Evolutionary conservation across 148 eudicot genomes (phyloP), one percentile per base, ranked within the genome.

Genomic region (Chenopodium suecicum): DNA sequence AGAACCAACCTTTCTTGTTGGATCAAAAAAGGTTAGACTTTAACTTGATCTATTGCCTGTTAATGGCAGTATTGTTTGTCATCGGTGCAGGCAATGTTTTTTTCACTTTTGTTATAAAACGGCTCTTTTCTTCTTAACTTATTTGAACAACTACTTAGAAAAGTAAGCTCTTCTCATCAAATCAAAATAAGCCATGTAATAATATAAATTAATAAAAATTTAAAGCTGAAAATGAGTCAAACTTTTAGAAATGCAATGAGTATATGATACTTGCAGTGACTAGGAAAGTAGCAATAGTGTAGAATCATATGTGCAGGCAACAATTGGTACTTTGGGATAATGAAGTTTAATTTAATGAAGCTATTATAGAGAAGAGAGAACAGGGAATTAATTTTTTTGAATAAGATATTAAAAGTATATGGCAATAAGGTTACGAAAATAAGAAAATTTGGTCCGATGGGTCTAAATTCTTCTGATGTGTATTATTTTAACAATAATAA

Each of bases 271-370:
- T 27, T 10, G 27, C 4, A 10, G 31, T n/a, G 32, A n/a, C 22
- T 47, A 50, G 13, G 37, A 37, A 41, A 41, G 44, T 41, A 41
- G 44, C 44, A 41, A 60, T 75, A 75, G 63, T n/a, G 1, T 20
- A 54, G 52, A 52, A 9, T 52, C 52, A 73, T 60, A 47, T 76
- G 56, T 86, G 70, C 91, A 91, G 94, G 90, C 92, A 91, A 85
- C 91, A 90, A 77, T 70, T 91, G 58, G 84, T 87, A 73, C 90
- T 90, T 71, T 83, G 90, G 76, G 94, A 89, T 76, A 91, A 91
- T 87, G 94, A 91, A 87, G 84, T 91, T 83, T 82, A 85, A 29
- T 91, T 91, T 82, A 90, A 91, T 76, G 94, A 91, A 82, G 91
- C 92, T 31, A 88, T 91, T 78, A 83, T 91, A 72, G 94, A 89